Base-by-base conservation (phyloP, 306 rosid species). In the Begonia masoniana region DNA sequence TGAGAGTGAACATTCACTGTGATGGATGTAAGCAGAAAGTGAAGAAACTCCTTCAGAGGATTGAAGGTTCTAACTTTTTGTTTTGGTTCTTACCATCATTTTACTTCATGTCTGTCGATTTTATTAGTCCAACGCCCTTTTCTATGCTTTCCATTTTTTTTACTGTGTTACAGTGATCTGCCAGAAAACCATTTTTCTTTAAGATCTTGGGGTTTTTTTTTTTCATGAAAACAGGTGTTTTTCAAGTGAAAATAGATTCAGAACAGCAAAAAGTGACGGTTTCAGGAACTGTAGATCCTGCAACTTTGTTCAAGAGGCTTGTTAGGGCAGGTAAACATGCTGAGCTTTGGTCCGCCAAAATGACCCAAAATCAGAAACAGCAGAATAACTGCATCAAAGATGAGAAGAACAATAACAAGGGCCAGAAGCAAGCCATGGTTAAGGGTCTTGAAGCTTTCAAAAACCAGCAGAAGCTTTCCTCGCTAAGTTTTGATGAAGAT, bases 21-120 rank as follows among this genome's bases (percentile, higher is more conserved):
- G 97, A 91, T 83, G 97, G 97, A 45, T 91, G 97, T 76, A 80
- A 79, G 81, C 97, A 78, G 79, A 91, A 91, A 75, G 95, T 91
- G 71, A 91, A 83, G 94, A 91, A 91, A 71, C 69, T 91, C 59
- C 95, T 91, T 71, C 94, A 85, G 73, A 82, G 95, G 72, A 91
- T 78, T 74, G 95, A 91, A 91, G 97, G 97, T 91, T 49, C 50
- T 63, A 52, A 26, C 62, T 63, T 31, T 31, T 31, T 31, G 0
- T 50, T 31, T 31, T 4, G 24, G 9, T 31, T 31, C 39, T 61
- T 47, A 51, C 17, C 50, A 10, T 56, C 39, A 6, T 31, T 31
- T 31, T 3, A 6, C 39, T 31, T 21, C 58, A 9, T 54, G 12
- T 10, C 57, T 10, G 43, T 49, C 73, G 8, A 12, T 12, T 8